phyloP scores from a whole-genome alignment of 2,329 filamentous ascomycete genomes.

The Dothideomycetes sp. region DNA sequence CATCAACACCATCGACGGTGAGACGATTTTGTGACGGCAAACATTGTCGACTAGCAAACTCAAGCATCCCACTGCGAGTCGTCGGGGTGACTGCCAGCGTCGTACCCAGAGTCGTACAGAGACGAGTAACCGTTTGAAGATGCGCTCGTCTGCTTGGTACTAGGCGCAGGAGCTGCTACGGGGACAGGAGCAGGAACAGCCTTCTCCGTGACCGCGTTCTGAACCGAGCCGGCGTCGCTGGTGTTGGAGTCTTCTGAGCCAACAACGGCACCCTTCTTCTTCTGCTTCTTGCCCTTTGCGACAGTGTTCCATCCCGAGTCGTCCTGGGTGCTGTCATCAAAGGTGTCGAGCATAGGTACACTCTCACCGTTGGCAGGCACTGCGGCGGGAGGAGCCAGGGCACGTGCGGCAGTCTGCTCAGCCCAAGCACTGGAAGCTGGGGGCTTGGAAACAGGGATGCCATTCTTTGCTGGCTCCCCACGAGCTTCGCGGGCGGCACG shows the following conservation, averaged over 20 bases:
- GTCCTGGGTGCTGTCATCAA: constrained; percentile 36
- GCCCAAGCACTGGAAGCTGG: constrained; percentile 49
- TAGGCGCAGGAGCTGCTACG: constrained; percentile 7
- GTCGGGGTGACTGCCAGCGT: constrained; percentile 23
- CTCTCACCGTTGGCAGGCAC: constrained; percentile 15
- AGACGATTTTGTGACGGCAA: neutral
- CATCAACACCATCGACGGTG: neutral
- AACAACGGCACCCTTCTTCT: constrained; percentile 32
- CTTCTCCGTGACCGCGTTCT: constrained; percentile 12
- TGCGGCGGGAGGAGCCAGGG: constrained; percentile 17
- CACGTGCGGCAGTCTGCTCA: constrained; percentile 23
- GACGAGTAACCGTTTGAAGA: constrained; percentile 16
- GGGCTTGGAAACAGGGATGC: constrained; percentile 43
- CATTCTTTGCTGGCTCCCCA: constrained; percentile 74
- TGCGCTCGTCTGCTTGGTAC: constrained; percentile 2
- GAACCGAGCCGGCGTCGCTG: constrained; percentile 8
- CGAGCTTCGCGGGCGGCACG: constrained; percentile 73
- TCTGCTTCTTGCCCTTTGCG: constrained; percentile 46
- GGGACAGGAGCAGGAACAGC: constrained; percentile 5
- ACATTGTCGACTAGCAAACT: neutral
- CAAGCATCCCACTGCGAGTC: constrained; percentile 31
- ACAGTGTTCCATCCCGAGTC: constrained; percentile 55
- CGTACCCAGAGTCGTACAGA: constrained; percentile 11
- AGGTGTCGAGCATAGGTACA: constrained; percentile 40
- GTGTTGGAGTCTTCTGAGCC: constrained; percentile 11